Percentiles rank a stretch among this genome's conserved stretches.
Conservation (phyloP, 1,139 yeast species). For the Zygoascus hellenicus region DNA sequence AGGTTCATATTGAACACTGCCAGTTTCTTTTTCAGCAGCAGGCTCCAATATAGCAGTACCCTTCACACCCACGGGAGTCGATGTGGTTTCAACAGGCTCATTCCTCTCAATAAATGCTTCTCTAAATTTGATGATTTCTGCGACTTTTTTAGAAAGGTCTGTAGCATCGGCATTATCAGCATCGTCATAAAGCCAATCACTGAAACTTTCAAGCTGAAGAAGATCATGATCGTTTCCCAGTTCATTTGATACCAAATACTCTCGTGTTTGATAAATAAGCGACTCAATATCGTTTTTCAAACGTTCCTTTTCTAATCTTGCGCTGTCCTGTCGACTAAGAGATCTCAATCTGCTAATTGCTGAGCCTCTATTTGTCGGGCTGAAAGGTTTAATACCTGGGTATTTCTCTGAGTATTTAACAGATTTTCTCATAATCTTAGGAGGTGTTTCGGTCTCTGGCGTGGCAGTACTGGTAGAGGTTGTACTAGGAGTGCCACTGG, state of each 20-base stretch:
- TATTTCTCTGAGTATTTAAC: neutral
- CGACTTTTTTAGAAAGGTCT: slow-evolving; percentile 37
- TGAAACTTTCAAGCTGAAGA: slow-evolving; percentile 40
- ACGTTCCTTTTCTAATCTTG: slow-evolving; percentile 29
- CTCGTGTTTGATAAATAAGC: slow-evolving; percentile 31
- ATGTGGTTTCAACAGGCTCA: slow-evolving; percentile 6
- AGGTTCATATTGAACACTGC: slow-evolving; percentile 11
- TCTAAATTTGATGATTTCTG: slow-evolving; percentile 26
- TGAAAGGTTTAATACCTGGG: slow-evolving; percentile 1
- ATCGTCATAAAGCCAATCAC: slow-evolving; percentile 80
- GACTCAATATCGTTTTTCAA: slow-evolving; percentile 34
- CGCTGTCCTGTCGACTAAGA: slow-evolving; percentile 29
- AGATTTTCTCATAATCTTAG: neutral
- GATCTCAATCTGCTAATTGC: slow-evolving; percentile 27
- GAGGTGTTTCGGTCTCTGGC: neutral
- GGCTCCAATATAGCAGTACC: slow-evolving; percentile 5
- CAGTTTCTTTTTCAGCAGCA: slow-evolving; percentile 9
- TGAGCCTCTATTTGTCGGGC: slow-evolving; percentile 18
- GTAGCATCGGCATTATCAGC: slow-evolving; percentile 49
- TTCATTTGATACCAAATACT: slow-evolving; percentile 14
- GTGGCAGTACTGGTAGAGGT: slow-evolving; percentile 12
- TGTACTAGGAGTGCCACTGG: slow-evolving; percentile 11
- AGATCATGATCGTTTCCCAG: slow-evolving; percentile 17
- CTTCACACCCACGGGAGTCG: neutral
- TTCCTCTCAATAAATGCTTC: slow-evolving; percentile 18